Evolutionary conservation across 768 basidiomycete genomes (phyloP), one percentile per base, ranked within the genome.

Genomic region (Pholiota microspora): DNA sequence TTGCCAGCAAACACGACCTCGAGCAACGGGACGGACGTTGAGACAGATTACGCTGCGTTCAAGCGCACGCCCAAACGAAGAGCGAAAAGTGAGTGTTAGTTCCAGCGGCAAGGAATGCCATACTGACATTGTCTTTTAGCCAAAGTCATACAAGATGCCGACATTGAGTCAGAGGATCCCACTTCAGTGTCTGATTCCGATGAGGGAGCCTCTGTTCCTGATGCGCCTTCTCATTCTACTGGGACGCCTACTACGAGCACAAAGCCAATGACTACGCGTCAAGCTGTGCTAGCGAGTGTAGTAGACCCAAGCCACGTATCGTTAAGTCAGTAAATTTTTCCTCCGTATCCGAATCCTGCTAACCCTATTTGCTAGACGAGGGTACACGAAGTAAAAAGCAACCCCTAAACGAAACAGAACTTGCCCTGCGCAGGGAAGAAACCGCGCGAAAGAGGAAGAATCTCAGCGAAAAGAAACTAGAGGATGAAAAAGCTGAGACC

Each of bases 401-500:
- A 62, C 78, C 81, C 7, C 71, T 89, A 6, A 90, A 84, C 7
- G 86, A 87, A 56, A 77, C 81, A 2, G 89, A 92, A 67, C 73
- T 91, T 3, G 88, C 88, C 0, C 71, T 91, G 2, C 78, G 85
- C 35, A 76, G 86, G 16, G 89, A 92, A 62, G 92, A 94, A 65
- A 90, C 86, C 0, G 89, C 89, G 0, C 75, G 91, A 32, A 94
- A 92, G 70, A 78, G 92, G 49, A 88, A 83, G 62, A 88, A 90
- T 62, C 70, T 93, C 40, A 83, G 82, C 5, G 89, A 92, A 69
- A 91, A 91, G 73, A 89, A 88, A 68, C 74, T 92, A 3, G 88
- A 91, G 64, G 89, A 92, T 54, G 91, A 92, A 69, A 92, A 90
- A 82, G 84, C 84, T 21, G 92, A 94, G 63, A 94, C 92, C 0